Conservation (phyloP, 441 rosid genomes). For the Cnidoscolus chayamansa region DNA sequence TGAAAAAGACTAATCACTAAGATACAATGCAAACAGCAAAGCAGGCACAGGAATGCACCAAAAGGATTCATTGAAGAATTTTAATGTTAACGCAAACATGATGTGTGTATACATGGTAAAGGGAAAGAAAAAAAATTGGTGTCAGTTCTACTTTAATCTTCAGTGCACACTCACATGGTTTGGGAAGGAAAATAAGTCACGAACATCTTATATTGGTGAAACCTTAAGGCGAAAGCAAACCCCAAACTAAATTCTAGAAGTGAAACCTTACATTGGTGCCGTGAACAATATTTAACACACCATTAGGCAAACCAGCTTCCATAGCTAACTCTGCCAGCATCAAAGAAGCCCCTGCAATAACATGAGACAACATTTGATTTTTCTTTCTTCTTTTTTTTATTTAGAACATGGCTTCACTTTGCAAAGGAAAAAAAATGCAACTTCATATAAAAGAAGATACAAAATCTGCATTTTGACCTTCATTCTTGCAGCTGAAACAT, state of each 20-base stretch:
- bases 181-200: not conserved
- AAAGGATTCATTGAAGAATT: constrained; percentile 5
- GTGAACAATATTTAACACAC: constrained; percentile 83
- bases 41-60: not conserved
- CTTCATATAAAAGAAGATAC: not conserved
- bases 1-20: not conserved
- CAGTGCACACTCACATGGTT: not conserved
- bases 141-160: not conserved
- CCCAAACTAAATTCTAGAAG: not conserved
- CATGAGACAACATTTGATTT: constrained; percentile 8
- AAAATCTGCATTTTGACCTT: not conserved
- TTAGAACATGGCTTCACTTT: too few relatives aligned
- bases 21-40: not conserved
- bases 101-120: not conserved
- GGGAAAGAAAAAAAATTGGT: not conserved
- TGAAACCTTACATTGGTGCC: constrained; percentile 68
- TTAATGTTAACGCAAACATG: not conserved
- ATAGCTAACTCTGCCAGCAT: constrained; percentile 83
- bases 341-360: constrained; percentile 71
- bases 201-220: constrained; percentile 1
- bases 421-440: too few relatives aligned
- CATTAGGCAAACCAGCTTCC: constrained; percentile 90
- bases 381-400: not conserved
- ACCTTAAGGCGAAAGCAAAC: constrained; percentile 6
- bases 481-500: not conserved